phyloP scores from a whole-genome alignment of 2,329 filamentous ascomycete genomes.

The Penicillium glabrum region DNA sequence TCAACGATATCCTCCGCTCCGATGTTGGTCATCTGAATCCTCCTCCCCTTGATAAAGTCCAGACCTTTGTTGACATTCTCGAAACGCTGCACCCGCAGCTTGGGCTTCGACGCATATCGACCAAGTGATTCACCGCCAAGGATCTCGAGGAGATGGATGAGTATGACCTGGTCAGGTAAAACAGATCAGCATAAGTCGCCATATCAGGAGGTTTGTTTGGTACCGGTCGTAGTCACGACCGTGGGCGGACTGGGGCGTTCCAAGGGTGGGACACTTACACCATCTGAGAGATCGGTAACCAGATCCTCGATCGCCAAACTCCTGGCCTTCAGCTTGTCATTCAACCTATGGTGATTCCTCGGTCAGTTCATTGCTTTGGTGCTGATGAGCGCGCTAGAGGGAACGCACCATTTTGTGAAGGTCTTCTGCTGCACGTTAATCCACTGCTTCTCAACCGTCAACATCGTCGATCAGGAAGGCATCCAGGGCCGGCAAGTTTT shows the following conservation, averaged over 20 bases:
- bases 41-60: constrained; percentile 84
- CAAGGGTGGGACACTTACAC: constrained; percentile 60
- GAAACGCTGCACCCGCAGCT: constrained; percentile 92
- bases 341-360: constrained; percentile 64
- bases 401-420: constrained; percentile 88
- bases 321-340: constrained; percentile 84
- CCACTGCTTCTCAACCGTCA: constrained; percentile 62
- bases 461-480: constrained; percentile 38
- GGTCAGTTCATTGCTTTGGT: neutral
- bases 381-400: neutral
- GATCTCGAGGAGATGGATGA: constrained; percentile 96
- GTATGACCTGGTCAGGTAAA: constrained; percentile 67
- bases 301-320: constrained; percentile 81
- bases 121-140: constrained; percentile 92
- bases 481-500: constrained; percentile 29
- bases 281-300: constrained; percentile 86
- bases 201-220: neutral
- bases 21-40: constrained; percentile 98
- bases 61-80: constrained; percentile 97
- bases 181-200: neutral
- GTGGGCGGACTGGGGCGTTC: neutral
- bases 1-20: constrained; percentile 98
- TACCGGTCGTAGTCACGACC: neutral
- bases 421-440: constrained; percentile 93
- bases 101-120: constrained; percentile 93